Percentiles rank a stretch among this genome's conserved stretches.
Evolutionary conservation across 768 basidiomycete genomes (phyloP).

Genomic region (Mrakia blollopis): DNA sequence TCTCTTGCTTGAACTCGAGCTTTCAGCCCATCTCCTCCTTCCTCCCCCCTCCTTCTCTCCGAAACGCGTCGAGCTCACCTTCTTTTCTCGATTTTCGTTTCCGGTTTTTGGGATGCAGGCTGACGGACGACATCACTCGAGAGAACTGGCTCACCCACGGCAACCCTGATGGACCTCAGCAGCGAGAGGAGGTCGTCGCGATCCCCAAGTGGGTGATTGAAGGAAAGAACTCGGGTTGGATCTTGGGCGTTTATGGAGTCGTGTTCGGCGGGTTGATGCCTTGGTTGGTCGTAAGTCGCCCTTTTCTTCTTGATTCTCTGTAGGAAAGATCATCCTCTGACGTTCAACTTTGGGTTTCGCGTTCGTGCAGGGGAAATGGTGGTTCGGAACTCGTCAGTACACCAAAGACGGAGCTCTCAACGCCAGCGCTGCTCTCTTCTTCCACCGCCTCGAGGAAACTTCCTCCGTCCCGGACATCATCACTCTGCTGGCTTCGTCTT

Average conservation of each 20-base stretch:
- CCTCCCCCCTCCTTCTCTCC: no score
- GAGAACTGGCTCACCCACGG: conserved; percentile 84
- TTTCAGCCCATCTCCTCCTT: no score
- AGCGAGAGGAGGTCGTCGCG: conserved; percentile 88
- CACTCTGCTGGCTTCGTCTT: conserved; percentile 55
- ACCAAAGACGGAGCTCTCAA: conserved; percentile 89
- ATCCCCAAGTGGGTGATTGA: conserved; percentile 91
- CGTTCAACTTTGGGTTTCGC: no score
- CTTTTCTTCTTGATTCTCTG: no score
- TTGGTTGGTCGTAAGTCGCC: conserved; percentile 62
- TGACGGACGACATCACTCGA: conserved; percentile 88
- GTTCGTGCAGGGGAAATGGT: conserved; percentile 71
- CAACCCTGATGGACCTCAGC: conserved; percentile 95
- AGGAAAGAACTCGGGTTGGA: conserved; percentile 83
- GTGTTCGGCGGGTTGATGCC: conserved; percentile 85
- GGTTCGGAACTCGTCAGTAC: conserved; percentile 83
- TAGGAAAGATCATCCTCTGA: no score
- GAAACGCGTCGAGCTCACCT: background rate
- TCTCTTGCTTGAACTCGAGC: background rate
- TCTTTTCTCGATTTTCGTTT: background rate
- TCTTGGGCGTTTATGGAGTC: conserved; percentile 78
- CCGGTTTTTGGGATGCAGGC: conserved; percentile 46
- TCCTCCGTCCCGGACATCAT: conserved; percentile 68
- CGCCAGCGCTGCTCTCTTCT: conserved; percentile 75
- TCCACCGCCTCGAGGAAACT: conserved; percentile 77